Conservation (phyloP, 2,329 filamentous ascomycete genomes). For the Colletotrichum zoysiae region DNA sequence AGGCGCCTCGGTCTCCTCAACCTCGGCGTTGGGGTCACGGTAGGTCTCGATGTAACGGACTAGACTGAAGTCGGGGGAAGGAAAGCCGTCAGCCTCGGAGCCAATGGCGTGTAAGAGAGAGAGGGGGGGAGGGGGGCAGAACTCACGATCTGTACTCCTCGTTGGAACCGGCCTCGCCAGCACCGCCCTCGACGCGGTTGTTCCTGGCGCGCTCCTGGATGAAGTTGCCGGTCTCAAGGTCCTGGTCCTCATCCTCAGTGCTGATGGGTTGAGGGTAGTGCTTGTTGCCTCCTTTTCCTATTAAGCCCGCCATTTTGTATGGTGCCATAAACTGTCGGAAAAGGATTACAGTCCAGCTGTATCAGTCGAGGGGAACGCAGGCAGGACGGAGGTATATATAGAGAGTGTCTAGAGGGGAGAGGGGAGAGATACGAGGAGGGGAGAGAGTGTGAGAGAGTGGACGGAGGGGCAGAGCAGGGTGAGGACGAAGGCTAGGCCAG, state of each 20-base stretch:
- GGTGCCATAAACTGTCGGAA: conserved; percentile 36
- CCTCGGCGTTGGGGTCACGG: conserved; percentile 51
- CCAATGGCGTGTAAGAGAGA: conserved; percentile 26
- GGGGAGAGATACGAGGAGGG: conserved; percentile 23
- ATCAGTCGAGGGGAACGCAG: conserved; percentile 30
- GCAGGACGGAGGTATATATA: conserved; percentile 34
- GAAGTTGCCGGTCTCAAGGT: conserved; percentile 42
- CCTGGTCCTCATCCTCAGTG: conserved; percentile 41
- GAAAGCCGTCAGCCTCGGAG: neutral
- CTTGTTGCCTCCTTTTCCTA: conserved; percentile 42
- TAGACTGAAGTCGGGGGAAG: conserved; percentile 15
- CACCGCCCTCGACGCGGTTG: conserved; percentile 39
- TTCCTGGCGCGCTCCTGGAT: conserved; percentile 41
- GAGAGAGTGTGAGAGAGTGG: conserved; percentile 5
- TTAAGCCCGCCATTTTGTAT: conserved; percentile 41
- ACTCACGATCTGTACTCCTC: conserved; percentile 41
- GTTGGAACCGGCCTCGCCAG: conserved; percentile 34
- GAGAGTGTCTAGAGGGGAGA: conserved; percentile 22
- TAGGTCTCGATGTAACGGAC: conserved; percentile 54
- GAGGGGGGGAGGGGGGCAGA: neutral
- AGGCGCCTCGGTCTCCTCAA: conserved; percentile 47
- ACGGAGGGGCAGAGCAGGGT: conserved; percentile 34
- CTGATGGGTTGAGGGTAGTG: conserved; percentile 41
- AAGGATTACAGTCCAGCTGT: conserved; percentile 42
- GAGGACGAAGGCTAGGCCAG: conserved; percentile 28